These are phyloP conservation scores for Pseudonitzschia pungens DNA, from an alignment of 108 stramenopile species.

Conservation along the genomic window DNA sequence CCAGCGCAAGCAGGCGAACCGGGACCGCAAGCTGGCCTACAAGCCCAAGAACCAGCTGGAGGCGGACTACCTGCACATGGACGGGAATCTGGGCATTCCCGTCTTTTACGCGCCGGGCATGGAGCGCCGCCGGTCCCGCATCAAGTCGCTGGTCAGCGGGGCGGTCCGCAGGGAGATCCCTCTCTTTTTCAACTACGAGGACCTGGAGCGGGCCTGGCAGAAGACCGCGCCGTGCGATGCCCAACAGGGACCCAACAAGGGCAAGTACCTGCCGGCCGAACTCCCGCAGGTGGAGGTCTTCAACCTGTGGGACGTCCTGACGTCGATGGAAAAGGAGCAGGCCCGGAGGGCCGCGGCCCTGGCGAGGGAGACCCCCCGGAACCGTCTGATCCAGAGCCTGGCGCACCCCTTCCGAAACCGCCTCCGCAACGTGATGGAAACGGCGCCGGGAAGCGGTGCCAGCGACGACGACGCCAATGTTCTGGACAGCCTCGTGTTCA, in stretches of 20 bases:
- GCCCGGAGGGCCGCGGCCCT: not conserved
- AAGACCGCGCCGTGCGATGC: slow-evolving; percentile 35
- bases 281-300: slow-evolving; percentile 72
- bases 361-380: not conserved
- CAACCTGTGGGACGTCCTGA: slow-evolving; percentile 78
- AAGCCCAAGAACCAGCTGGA: slow-evolving; percentile 28
- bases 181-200: slow-evolving; percentile 84
- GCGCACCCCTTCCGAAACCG: slow-evolving; percentile 9
- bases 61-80: slow-evolving; percentile 63
- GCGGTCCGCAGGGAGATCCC: slow-evolving; percentile 47
- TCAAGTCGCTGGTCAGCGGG: slow-evolving; percentile 51
- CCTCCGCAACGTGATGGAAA: not conserved
- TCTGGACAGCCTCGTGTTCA: slow-evolving; percentile 54
- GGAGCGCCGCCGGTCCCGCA: slow-evolving; percentile 40
- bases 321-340: slow-evolving; percentile 62
- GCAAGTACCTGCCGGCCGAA: slow-evolving; percentile 42
- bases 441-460: no score
- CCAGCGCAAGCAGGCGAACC: slow-evolving; percentile 47
- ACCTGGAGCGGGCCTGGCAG: slow-evolving; percentile 70
- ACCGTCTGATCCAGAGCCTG: not conserved
- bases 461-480: slow-evolving; percentile 7
- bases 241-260: no score
- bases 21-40: slow-evolving; percentile 39
- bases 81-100: slow-evolving; percentile 73
- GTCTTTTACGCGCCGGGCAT: slow-evolving; percentile 73